phyloP scores from a whole-genome alignment of 2,329 filamentous ascomycete species.

The Fusarium sp. region DNA sequence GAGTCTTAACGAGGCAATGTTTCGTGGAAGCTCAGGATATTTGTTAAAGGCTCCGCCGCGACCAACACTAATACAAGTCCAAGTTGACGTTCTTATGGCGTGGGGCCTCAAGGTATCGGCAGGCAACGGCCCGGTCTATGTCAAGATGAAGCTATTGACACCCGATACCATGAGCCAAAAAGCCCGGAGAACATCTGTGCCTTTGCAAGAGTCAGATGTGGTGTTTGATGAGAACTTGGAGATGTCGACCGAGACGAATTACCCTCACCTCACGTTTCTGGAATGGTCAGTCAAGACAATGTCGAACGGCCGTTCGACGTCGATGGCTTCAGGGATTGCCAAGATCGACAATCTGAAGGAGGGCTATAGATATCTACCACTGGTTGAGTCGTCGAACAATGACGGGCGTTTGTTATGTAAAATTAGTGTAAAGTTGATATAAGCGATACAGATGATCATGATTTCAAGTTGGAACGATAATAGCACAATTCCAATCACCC shows the following conservation, averaged over 20 bases:
- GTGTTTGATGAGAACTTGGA: not conserved
- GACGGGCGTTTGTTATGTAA: constrained; percentile 9
- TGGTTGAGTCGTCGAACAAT: not conserved
- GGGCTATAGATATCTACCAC: not conserved
- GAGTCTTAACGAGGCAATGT: constrained; percentile 12
- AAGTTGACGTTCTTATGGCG: not conserved
- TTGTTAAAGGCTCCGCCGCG: not conserved
- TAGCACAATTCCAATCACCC: too few relatives aligned
- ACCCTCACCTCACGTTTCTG: not conserved
- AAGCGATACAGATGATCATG: not conserved
- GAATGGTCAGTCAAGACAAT: not conserved
- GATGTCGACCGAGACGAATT: not conserved
- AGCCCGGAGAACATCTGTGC: not conserved
- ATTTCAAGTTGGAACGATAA: not conserved
- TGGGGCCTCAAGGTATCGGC: not conserved
- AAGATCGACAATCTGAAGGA: not conserved
- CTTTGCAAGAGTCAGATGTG: rapidly evolving
- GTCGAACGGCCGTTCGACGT: not conserved
- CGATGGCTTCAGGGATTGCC: not conserved
- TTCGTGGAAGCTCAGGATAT: constrained; percentile 7
- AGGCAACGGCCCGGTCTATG: rapidly evolving
- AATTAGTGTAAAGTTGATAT: not conserved
- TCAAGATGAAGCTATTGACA: not conserved
- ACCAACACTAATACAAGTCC: not conserved
- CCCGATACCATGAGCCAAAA: not conserved